phyloP scores from a whole-genome alignment of 2,329 filamentous ascomycete species.

The Talaromyces piceae region DNA sequence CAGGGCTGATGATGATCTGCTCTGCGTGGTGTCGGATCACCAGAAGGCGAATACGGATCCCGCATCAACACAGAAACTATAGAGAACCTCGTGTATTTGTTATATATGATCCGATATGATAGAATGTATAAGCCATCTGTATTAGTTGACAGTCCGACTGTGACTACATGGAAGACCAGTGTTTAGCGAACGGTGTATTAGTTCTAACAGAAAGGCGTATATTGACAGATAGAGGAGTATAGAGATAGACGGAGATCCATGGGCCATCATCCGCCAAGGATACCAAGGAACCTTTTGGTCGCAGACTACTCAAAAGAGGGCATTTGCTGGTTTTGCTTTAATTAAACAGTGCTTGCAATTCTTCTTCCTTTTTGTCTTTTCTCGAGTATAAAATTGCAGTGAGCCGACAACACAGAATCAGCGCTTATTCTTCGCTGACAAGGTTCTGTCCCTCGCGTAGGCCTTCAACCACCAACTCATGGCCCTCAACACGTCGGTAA shows the following conservation, averaged over 20 bases:
- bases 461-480: slow-evolving; percentile 79
- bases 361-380: neutral
- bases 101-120: neutral
- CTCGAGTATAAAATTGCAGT: neutral
- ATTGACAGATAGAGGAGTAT: slow-evolving; percentile 7
- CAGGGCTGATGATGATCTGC: slow-evolving; percentile 44
- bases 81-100: neutral
- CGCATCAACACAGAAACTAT: slow-evolving; percentile 22
- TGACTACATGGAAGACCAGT: neutral
- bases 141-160: too few relatives aligned
- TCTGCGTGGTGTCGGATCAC: slow-evolving; percentile 56
- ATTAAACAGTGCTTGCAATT: neutral
- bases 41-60: slow-evolving; percentile 57
- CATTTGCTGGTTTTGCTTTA: neutral
- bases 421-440: slow-evolving; percentile 58
- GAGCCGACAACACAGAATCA: slow-evolving; percentile 2
- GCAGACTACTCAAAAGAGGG: neutral
- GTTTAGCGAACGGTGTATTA: slow-evolving; percentile 2
- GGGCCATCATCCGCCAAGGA: neutral
- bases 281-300: neutral
- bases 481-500: slow-evolving; percentile 72
- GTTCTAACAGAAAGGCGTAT: slow-evolving; percentile 4
- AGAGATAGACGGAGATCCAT: slow-evolving; percentile 2
- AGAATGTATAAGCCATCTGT: too few relatives aligned
- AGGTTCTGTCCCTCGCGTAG: slow-evolving; percentile 67